Evolutionary conservation across 441 rosid genomes (phyloP), one percentile per base, ranked within the genome.

Genomic region (Populus hybrid): DNA sequence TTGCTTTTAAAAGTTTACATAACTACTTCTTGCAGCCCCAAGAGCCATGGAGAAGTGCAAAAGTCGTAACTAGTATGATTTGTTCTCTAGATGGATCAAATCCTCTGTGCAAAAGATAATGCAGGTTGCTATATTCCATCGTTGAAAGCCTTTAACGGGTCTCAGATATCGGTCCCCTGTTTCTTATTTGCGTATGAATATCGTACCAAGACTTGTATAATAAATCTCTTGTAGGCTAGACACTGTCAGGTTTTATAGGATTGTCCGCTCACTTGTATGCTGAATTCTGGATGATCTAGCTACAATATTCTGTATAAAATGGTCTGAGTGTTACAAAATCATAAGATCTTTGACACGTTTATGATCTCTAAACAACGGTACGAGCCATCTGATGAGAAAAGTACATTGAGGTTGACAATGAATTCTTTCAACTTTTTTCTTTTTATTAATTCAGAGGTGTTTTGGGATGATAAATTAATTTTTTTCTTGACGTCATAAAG

Each of bases 1-100:
- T 71, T 4, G 35, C 36, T 38, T 23, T 66, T 23, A 16, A 8
- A n/a, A 63, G 42, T 72, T 75, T 70, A 28, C 67, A 75, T 26
- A 72, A 79, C 72, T 69, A 18, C 36, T 77, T 64, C 21, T 82
- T 77, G 74, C 90, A 93, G 97, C 97, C 65, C 97, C 97, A 59
- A 89, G 88, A 82, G 89, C 90, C 69, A 87, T 84, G 90, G 97
- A 91, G 87, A 93, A 93, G 81, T 81, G 93, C 85, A 89, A 84
- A 78, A 88, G 76, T 79, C 84, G 82, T 11, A 80, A 78, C 85
- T 88, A 85, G 83, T 50, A 4, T 30, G 78, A 72, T 3, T 42
- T 23, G 21, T 65, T 7, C 73, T 57, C 9, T 21, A 2, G 67
- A 38, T n/a, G 70, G 57, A 70, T n/a, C 63, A 59, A 40, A 50